These are phyloP conservation scores for Leptoxyphium fumago DNA, from an alignment of 2,329 filamentous ascomycete species.

Conservation along the genomic window DNA sequence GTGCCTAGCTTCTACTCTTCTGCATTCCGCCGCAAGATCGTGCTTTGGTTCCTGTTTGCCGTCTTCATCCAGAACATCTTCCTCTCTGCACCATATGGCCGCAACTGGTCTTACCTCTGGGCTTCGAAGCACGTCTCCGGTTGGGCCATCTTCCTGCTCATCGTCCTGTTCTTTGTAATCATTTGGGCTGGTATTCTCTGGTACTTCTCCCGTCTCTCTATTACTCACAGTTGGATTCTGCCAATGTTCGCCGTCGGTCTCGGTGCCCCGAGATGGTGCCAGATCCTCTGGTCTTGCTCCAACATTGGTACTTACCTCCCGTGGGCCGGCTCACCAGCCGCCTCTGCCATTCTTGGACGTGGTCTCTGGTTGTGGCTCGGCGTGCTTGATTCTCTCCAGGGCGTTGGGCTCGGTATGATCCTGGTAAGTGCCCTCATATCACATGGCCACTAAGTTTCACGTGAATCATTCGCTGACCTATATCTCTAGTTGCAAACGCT, in stretches of 20 bases:
- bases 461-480: too few species aligned
- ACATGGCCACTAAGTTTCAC: not conserved
- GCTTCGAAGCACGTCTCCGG: conserved; percentile 38
- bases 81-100: conserved; percentile 49
- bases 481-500: conserved; percentile 16
- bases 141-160: conserved; percentile 43
- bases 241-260: conserved; percentile 54
- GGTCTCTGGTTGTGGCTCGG: conserved; percentile 54
- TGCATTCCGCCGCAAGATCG: conserved; percentile 46
- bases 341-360: conserved; percentile 41
- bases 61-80: conserved; percentile 54
- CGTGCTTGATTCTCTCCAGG: conserved; percentile 49
- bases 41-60: conserved; percentile 51
- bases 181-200: conserved; percentile 42
- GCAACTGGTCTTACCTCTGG: conserved; percentile 53
- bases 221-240: conserved; percentile 49
- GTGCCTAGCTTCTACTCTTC: conserved; percentile 52
- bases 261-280: conserved; percentile 50
- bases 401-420: conserved; percentile 54
- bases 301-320: conserved; percentile 47
- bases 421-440: conserved; percentile 38
- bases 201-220: conserved; percentile 40
- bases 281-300: conserved; percentile 51
- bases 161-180: conserved; percentile 38
- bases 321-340: conserved; percentile 42